These are phyloP conservation scores for Soucietia sequanensis DNA, from an alignment of 805 yeast species.

Conservation along the genomic window DNA sequence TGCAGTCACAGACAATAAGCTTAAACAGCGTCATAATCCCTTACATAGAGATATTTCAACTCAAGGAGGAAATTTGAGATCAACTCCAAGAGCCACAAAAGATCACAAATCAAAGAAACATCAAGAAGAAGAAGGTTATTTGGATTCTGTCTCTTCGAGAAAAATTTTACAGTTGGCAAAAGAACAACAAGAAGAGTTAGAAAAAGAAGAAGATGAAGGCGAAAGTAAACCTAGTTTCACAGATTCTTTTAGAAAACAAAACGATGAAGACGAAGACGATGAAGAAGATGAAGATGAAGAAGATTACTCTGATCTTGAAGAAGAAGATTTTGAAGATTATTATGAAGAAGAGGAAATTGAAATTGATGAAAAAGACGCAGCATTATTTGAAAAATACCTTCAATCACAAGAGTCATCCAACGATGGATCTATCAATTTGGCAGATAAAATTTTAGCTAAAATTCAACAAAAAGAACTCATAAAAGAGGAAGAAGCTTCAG, in stretches of 20 bases:
- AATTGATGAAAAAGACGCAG: constrained; percentile 79
- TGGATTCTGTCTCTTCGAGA: constrained; percentile 81
- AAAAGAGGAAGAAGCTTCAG: constrained; percentile 20
- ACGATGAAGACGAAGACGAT: constrained; percentile 18
- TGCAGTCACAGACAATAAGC: constrained; percentile 47
- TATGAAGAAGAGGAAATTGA: constrained; percentile 60
- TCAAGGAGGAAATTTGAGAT: constrained; percentile 67
- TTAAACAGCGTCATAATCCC: constrained; percentile 76
- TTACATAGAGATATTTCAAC: constrained; percentile 75
- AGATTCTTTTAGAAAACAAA: constrained; percentile 19
- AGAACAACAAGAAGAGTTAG: constrained; percentile 90
- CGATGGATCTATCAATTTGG: constrained; percentile 62
- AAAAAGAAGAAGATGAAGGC: constrained; percentile 43
- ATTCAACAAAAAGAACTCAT: constrained; percentile 67
- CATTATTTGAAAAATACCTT: constrained; percentile 76
- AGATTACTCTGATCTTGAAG: constrained; percentile 53
- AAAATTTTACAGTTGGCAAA: constrained; percentile 85
- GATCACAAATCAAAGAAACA: constrained; percentile 29
- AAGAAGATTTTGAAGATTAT: constrained; percentile 44
- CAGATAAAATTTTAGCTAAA: constrained; percentile 91
- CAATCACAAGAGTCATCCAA: constrained; percentile 31
- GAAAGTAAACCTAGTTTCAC: constrained; percentile 18
- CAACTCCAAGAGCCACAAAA: constrained; percentile 30
- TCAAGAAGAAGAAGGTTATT: constrained; percentile 57
- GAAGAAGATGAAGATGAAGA: constrained; percentile 40